Evolutionary conservation across 2,329 filamentous ascomycete genomes (phyloP), one percentile per base, ranked within the genome.

Genomic region (Xylaria sp.): DNA sequence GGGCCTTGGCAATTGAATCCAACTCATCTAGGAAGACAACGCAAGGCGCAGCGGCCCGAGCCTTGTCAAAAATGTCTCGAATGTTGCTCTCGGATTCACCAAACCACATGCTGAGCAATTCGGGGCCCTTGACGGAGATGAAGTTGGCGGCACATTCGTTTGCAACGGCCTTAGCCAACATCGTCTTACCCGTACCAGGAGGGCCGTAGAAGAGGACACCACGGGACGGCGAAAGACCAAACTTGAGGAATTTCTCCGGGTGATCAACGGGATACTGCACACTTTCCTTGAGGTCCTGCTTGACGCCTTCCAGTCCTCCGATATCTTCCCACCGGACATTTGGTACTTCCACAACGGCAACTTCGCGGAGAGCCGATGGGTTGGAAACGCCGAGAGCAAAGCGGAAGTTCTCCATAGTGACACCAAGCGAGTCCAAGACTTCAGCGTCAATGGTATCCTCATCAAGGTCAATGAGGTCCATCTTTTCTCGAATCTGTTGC

Each of bases 401-500:
- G 77, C 94, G 93, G 93, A 99, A 99, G 89, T 99, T 99, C 83
- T 99, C 96, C 93, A 98, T 98, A 70, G 96, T 99, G 57, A 99
- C 96, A 81, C 96, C 96, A 55, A 99, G 90, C 54, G 96, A 98
- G 84, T 99, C 96, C 63, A 99, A 89, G 61, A 99, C 96, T 85
- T 99, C 96, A 34, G 96, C 96, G 77, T 99, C 96, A 71, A 99
- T 99, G 70, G 96, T 99, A 79, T 99, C 96, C 85, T 99, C 96
- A 73, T 99, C 96, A 39, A 99, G 88, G 82, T 99, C 96, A 75
- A 99, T 99, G 72, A 99, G 89, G 80, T 99, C 96, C 96, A 99
- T 99, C 92, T 99, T 99, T 85, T 99, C 96, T 85, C 96, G 95
- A 82, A 99, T 99, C 85, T 99, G 96, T 83, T 99, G 96, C 96